Conservation (phyloP, 2,329 filamentous ascomycete genomes). For the Diaporthe citri region DNA sequence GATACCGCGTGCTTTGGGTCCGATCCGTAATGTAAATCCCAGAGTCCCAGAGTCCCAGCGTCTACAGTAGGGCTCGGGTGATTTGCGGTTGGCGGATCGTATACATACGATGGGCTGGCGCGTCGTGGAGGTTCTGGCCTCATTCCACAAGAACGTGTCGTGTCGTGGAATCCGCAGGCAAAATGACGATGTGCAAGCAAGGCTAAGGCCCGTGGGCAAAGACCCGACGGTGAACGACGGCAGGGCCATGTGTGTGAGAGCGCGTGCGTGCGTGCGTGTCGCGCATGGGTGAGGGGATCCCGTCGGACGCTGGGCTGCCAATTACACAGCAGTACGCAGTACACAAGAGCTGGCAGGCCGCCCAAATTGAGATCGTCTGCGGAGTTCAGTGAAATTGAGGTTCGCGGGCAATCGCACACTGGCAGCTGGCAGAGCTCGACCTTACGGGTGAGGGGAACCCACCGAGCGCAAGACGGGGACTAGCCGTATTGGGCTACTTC, state of each 20-base stretch:
- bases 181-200: slow-evolving; percentile 24
- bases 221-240: slow-evolving; percentile 13
- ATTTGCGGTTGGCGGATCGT: slow-evolving; percentile 8
- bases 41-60: not conserved
- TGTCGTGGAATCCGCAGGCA: slow-evolving; percentile 20
- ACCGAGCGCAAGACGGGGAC: not conserved
- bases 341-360: not conserved
- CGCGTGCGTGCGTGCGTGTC: not conserved
- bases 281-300: not conserved
- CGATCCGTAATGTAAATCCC: slow-evolving; percentile 7
- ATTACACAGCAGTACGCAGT: not conserved
- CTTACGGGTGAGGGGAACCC: not conserved
- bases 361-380: slow-evolving; percentile 26
- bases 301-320: slow-evolving; percentile 5
- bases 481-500: not conserved
- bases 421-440: not conserved
- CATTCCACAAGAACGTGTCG: not conserved
- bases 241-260: not conserved
- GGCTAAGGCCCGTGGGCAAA: slow-evolving; percentile 4
- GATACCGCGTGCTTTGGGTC: not conserved
- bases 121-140: not conserved
- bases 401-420: not conserved
- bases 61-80: not conserved
- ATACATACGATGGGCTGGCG: slow-evolving; percentile 11
- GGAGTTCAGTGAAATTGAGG: slow-evolving; percentile 18